These are phyloP conservation scores for Chrysanthemum lavandulifolium DNA, from an alignment of 129 eudicot genomes.

Conservation along the genomic window DNA sequence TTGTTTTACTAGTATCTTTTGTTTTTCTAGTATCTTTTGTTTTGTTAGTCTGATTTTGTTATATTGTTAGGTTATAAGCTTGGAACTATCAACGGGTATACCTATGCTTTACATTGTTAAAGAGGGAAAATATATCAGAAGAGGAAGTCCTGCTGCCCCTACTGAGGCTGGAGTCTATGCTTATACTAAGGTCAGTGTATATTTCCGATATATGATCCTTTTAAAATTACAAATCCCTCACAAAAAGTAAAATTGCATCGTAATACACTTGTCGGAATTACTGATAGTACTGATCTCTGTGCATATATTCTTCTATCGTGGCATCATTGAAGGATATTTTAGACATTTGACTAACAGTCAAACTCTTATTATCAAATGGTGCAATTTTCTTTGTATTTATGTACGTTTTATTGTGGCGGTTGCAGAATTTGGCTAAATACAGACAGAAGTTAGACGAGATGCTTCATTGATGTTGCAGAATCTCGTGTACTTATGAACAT, in stretches of 20 bases:
- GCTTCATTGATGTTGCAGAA: slow-evolving; percentile 38
- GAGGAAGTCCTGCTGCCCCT: slow-evolving; percentile 92
- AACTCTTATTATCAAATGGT: not conserved
- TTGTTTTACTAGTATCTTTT: no score
- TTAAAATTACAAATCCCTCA: no score
- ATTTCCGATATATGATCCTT: no score
- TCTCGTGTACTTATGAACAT: slow-evolving; percentile 3
- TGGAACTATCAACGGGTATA: slow-evolving; percentile 90
- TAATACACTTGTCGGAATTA: not conserved
- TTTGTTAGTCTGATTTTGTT: no score
- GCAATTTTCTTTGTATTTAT: not conserved
- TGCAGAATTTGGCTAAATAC: slow-evolving; percentile 91
- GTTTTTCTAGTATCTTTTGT: no score
- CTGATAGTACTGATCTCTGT: not conserved
- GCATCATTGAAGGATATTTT: not conserved
- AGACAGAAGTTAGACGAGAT: slow-evolving; percentile 88
- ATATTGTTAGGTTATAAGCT: no score
- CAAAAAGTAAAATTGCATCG: not conserved
- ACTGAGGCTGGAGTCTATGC: slow-evolving; percentile 94
- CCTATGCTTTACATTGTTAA: slow-evolving; percentile 92
- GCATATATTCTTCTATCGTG: not conserved
- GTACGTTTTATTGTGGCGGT: not conserved
- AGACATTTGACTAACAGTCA: not conserved
- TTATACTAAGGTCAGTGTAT: slow-evolving; percentile 63
- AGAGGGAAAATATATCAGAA: slow-evolving; percentile 73